Conservation (phyloP, 352 stramenopile species). For the Globisporangium recalcitrans region DNA sequence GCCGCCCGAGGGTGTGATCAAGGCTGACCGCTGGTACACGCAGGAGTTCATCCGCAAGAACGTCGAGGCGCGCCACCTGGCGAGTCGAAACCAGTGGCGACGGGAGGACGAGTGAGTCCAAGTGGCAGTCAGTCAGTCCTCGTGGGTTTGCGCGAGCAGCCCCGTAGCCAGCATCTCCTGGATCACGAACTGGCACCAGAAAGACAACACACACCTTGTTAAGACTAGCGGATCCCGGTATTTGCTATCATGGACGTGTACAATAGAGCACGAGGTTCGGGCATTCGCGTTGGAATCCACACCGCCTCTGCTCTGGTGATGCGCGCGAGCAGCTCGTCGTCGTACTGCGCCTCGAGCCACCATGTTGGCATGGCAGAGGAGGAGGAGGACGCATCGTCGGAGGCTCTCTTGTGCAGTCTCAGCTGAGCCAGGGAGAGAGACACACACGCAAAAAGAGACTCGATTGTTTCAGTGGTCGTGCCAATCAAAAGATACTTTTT, state of each 20-base stretch:
- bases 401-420: constrained; percentile 26
- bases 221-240: not conserved
- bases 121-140: not conserved
- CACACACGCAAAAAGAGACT: not conserved
- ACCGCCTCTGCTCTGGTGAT: constrained; percentile 45
- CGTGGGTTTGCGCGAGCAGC: not conserved
- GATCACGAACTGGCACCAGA: constrained; percentile 11
- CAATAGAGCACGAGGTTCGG: not conserved
- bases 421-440: constrained; percentile 18
- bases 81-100: constrained; percentile 20
- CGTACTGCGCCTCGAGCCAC: constrained; percentile 54
- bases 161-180: constrained; percentile 12
- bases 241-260: not conserved
- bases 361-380: constrained; percentile 28
- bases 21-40: constrained; percentile 58
- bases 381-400: not conserved
- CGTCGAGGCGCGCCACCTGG: constrained; percentile 38
- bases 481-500: constrained; percentile 2
- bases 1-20: constrained; percentile 41
- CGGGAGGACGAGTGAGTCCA: not conserved
- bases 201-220: not conserved
- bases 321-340: constrained; percentile 22
- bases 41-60: constrained; percentile 57
- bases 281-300: not conserved
- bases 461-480: not conserved